These are phyloP conservation scores for Trichoderma lentiforme DNA, from an alignment of 2,329 filamentous ascomycete genomes.

Conservation along the genomic window DNA sequence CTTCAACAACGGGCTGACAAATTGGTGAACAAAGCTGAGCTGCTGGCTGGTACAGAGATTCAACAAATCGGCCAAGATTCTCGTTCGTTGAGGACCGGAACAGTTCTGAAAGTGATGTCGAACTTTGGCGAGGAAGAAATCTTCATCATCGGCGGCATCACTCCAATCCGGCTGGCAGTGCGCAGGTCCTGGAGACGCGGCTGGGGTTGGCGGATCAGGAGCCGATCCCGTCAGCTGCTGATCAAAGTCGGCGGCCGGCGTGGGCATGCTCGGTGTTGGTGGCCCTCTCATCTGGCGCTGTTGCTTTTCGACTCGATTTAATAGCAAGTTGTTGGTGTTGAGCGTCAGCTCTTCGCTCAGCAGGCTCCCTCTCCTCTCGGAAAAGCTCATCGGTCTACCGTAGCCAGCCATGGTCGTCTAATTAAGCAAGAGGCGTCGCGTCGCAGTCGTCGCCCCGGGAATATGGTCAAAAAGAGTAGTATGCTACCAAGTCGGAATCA, in stretches of 20 bases:
- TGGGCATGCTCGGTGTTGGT: conserved; percentile 65
- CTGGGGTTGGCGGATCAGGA: conserved; percentile 62
- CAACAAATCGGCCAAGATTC: conserved; percentile 80
- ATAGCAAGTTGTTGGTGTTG: conserved; percentile 43
- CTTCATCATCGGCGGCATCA: conserved; percentile 73
- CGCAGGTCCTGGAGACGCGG: conserved; percentile 61
- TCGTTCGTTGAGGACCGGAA: conserved; percentile 71
- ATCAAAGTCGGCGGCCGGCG: conserved; percentile 61
- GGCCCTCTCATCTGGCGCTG: conserved; percentile 50
- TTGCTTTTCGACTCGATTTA: conserved; percentile 51
- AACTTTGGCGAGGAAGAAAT: conserved; percentile 76
- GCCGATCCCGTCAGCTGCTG: conserved; percentile 59
- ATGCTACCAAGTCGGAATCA: not conserved
- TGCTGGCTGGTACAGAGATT: conserved; percentile 94
- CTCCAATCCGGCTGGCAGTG: conserved; percentile 69
- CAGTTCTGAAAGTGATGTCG: conserved; percentile 76
- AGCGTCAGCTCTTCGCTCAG: conserved; percentile 57
- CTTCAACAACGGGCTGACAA: conserved; percentile 89
- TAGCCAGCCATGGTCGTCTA: conserved; percentile 34
- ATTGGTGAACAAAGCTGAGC: conserved; percentile 92
- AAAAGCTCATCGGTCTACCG: conserved; percentile 55
- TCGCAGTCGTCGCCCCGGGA: not conserved
- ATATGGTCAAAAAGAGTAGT: not conserved
- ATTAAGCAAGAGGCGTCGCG: not conserved
- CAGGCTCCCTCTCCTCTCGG: conserved; percentile 57